These are phyloP conservation scores for Hypoxylon sp. DNA, from an alignment of 2,329 filamentous ascomycete species.

Conservation along the genomic window DNA sequence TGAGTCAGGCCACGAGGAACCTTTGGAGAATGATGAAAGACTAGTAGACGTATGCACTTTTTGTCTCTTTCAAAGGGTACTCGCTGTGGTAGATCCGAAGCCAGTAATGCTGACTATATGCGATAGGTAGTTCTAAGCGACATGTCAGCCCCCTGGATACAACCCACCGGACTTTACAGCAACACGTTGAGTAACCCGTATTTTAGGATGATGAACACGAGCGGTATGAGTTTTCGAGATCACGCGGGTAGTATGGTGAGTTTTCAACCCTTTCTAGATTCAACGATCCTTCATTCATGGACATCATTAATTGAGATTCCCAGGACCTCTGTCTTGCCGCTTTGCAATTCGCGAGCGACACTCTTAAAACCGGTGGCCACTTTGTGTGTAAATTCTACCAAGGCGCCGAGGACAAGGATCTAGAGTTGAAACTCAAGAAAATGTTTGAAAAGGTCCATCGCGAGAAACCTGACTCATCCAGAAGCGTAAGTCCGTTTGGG, in stretches of 20 bases:
- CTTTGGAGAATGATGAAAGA: conserved; percentile 62
- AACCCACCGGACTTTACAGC: conserved; percentile 82
- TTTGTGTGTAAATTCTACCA: conserved; percentile 99
- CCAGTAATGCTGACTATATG: conserved; percentile 31
- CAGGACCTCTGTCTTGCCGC: conserved; percentile 93
- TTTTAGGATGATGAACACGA: conserved; percentile 99
- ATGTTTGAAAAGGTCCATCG: conserved; percentile 86
- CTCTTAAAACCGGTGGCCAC: conserved; percentile 84
- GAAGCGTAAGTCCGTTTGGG: conserved; percentile 73
- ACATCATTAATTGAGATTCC: conserved; percentile 13
- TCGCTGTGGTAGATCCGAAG: neutral
- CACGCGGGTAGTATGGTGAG: conserved; percentile 94
- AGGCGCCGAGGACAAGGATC: conserved; percentile 83
- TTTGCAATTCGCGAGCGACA: conserved; percentile 86
- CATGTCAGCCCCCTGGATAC: conserved; percentile 98
- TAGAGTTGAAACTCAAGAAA: conserved; percentile 81
- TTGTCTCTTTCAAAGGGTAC: neutral
- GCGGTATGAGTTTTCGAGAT: conserved; percentile 86
- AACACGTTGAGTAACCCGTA: conserved; percentile 96
- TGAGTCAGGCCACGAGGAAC: conserved; percentile 50
- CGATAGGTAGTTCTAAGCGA: conserved; percentile 89
- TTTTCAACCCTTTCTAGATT: conserved; percentile 53
- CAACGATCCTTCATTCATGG: neutral
- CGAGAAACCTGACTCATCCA: conserved; percentile 92
- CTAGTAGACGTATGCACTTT: conserved; percentile 77